Evolutionary conservation across 768 basidiomycete species (phyloP).

Genomic region (Lentinula sp.): DNA sequence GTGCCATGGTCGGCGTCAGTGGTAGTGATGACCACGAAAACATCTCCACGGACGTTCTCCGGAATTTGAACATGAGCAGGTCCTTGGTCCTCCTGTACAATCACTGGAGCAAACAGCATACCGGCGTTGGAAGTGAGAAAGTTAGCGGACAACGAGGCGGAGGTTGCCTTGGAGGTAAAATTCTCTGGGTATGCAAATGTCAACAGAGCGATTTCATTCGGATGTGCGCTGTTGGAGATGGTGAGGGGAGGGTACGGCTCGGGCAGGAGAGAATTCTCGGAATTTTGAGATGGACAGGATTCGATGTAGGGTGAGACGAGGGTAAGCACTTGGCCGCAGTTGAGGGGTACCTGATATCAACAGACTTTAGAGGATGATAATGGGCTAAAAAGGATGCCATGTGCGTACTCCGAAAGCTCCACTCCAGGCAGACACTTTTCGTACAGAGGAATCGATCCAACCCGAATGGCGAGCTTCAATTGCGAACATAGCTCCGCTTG

Average conservation of each 20-base stretch:
- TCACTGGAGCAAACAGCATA: constrained; percentile 27
- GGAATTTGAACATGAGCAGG: constrained; percentile 32
- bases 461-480: constrained; percentile 60
- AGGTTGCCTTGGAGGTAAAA: constrained; percentile 16
- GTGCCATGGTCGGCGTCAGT: constrained; percentile 24
- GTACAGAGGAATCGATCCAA: constrained; percentile 51
- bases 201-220: constrained; percentile 28
- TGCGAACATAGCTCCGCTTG: constrained; percentile 41
- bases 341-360: constrained; percentile 30
- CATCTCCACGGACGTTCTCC: constrained; percentile 35
- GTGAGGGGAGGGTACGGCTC: constrained; percentile 34
- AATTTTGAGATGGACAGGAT: constrained; percentile 35
- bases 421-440: constrained; percentile 47
- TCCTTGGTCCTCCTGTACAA: constrained; percentile 22
- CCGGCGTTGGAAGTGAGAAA: constrained; percentile 16
- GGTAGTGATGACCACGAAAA: constrained; percentile 47
- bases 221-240: constrained; percentile 38
- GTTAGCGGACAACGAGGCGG: constrained; percentile 28
- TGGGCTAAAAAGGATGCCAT: constrained; percentile 1
- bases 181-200: constrained; percentile 20
- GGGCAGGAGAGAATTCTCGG: background rate
- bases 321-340: constrained; percentile 33
- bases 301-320: constrained; percentile 40
- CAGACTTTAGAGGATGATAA: background rate
- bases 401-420: constrained; percentile 49